Evolutionary conservation across 176 grass and related monocot genomes (phyloP), one percentile per base, ranked within the genome.

Genomic region (Ensete glaucum): DNA sequence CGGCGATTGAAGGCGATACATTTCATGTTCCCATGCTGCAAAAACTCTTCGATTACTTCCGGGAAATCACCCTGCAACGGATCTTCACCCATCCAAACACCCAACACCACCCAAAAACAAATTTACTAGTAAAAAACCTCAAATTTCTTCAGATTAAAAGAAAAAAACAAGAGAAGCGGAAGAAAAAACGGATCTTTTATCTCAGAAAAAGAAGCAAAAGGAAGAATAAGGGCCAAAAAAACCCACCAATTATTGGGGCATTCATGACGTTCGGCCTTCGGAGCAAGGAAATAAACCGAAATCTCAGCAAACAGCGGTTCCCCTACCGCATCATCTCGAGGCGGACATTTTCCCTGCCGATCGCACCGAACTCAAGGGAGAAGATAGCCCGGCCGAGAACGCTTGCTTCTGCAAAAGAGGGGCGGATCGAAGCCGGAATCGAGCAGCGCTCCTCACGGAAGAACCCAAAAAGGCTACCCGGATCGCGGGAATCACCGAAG

Each of bases 21-120:
- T 89, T 99, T 99, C 96, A 99, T 99, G 88, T 73, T 99, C 73
- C 91, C 96, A 88, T 95, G 85, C 76, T 95, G 86, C 90, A 99
- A 81, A 82, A 73, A 99, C 85, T 99, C 96, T 81, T 99, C 96
- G 19, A 99, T 99, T n/a, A 90, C 77, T 82, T 99, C 96, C 2
- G 95, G 96, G 66, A 99, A 99, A 81, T 95, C 96, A 83, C 91
- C 91, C 81, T 99, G 96, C 85, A 91, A 81, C 1, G 91, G 96
- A 86, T 99, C 91, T 99, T 83, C 77, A 84, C 77, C 69, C 82
- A 78, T n/a, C 76, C 19, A 76, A 73, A 71, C 11, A 86, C 57
- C 26, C 71, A 75, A 59, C 0, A 76, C 9, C 83, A 72, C 27
- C 50, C 72, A 78, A 76, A 19, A 48, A 66, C 82, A 73, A 53